These are phyloP conservation scores for Oryza meyeriana DNA, from an alignment of 176 grass and related monocot species.

Conservation along the genomic window DNA sequence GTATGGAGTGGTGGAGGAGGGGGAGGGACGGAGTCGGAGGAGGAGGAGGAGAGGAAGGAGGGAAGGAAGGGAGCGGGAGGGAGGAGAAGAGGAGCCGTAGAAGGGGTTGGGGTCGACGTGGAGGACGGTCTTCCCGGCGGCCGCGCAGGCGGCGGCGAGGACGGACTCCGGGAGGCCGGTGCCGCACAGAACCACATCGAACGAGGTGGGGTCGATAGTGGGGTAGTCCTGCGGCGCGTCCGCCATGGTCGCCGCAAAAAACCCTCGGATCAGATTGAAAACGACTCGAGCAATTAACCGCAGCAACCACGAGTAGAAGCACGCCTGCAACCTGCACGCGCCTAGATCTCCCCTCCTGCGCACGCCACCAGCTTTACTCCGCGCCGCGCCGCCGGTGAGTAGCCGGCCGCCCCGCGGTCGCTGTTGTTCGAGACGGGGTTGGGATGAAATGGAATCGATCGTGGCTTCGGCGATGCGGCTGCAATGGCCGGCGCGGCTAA, in stretches of 20 bases:
- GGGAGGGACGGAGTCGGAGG: too few species aligned
- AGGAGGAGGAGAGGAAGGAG: constrained; percentile 22
- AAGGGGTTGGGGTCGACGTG: constrained; percentile 78
- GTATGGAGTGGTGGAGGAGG: not conserved
- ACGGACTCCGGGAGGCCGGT: constrained; percentile 82
- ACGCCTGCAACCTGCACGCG: too few species aligned
- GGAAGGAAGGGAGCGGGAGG: constrained; percentile 44
- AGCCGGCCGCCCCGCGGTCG: too few species aligned
- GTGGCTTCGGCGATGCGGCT: too few species aligned
- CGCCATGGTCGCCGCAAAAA: constrained; percentile 41
- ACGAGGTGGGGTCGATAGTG: constrained; percentile 65
- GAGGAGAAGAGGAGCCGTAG: constrained; percentile 95
- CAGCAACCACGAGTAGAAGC: not conserved
- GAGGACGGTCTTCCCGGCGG: constrained; percentile 77
- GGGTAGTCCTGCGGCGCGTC: constrained; percentile 52
- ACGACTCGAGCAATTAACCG: not conserved
- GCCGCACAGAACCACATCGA: constrained; percentile 80
- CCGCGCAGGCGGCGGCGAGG: constrained; percentile 65
- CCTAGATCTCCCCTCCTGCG: too few species aligned
- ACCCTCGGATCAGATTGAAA: not conserved
- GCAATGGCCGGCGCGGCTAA: too few species aligned
- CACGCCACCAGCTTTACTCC: too few species aligned
- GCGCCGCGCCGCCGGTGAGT: too few species aligned
- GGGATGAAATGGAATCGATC: too few species aligned
- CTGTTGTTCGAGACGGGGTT: too few species aligned